Percentiles rank a stretch among this genome's conserved stretches.
phyloP scores from a whole-genome alignment of 2,329 filamentous ascomycete species.

The Fusarium fujikuroi region DNA sequence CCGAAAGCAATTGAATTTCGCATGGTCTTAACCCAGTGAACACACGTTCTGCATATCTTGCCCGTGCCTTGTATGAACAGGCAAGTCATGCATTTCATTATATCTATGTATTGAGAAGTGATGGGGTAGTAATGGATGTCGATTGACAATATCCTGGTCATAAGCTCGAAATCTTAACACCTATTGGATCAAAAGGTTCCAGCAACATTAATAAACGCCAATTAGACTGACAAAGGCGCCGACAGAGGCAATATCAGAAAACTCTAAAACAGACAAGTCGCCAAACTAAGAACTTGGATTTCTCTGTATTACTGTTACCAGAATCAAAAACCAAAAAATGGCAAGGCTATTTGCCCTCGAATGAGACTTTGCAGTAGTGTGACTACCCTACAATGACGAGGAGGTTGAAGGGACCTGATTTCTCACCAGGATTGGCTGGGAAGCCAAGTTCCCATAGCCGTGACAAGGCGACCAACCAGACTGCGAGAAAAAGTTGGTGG shows the following conservation, averaged over 20 bases:
- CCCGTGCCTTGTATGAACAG: background rate
- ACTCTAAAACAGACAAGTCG: background rate
- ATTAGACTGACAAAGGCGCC: background rate
- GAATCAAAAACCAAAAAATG: background rate
- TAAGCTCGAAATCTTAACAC: background rate
- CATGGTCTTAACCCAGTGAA: background rate
- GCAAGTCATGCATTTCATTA: background rate
- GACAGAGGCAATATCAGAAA: background rate
- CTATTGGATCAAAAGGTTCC: conserved; percentile 1
- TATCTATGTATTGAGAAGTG: background rate
- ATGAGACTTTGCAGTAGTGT: background rate
- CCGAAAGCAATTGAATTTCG: background rate
- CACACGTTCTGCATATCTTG: background rate
- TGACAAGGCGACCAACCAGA: conserved; percentile 7
- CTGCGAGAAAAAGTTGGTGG: conserved; percentile 27
- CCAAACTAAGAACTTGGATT: background rate
- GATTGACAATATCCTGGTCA: background rate
- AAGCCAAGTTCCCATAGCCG: background rate
- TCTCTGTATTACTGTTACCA: background rate
- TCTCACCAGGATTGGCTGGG: background rate
- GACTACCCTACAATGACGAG: background rate
- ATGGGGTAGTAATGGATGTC: no score
- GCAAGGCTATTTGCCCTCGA: background rate
- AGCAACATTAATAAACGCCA: background rate
- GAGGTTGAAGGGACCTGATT: background rate